A percentile compares a stretch with the other conserved stretches of the same genome.
These are phyloP conservation scores for Grosmannia huntii DNA, from an alignment of 2,329 filamentous ascomycete genomes.

Conservation along the genomic window DNA sequence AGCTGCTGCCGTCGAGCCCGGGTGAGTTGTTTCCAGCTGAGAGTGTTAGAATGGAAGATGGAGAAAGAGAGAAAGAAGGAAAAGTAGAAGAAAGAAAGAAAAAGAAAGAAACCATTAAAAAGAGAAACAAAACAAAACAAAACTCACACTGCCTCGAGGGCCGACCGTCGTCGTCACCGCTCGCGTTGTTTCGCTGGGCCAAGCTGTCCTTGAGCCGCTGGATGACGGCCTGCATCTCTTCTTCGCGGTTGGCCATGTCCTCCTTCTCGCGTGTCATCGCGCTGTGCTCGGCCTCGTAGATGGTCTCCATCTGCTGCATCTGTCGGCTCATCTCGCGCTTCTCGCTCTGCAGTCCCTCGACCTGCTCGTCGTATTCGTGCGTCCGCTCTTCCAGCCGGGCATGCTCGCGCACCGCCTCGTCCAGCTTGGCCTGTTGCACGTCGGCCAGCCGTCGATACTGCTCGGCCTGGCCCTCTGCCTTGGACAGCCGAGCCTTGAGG, in stretches of 20 bases:
- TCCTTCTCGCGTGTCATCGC: slow-evolving; percentile 87
- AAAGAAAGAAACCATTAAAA: background rate
- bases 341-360: slow-evolving; percentile 70
- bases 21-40: slow-evolving; percentile 43
- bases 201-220: slow-evolving; percentile 84
- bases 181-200: slow-evolving; percentile 51
- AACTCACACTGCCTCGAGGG: slow-evolving; percentile 41
- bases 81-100: background rate
- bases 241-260: slow-evolving; percentile 68
- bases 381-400: slow-evolving; percentile 74
- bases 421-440: slow-evolving; percentile 71
- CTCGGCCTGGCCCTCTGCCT: slow-evolving; percentile 65
- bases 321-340: slow-evolving; percentile 74
- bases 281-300: slow-evolving; percentile 82
- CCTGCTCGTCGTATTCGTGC: slow-evolving; percentile 74
- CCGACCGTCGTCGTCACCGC: slow-evolving; percentile 41
- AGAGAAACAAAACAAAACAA: background rate
- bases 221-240: slow-evolving; percentile 82
- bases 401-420: slow-evolving; percentile 76
- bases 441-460: slow-evolving; percentile 75
- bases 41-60: background rate
- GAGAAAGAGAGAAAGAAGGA: background rate
- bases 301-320: slow-evolving; percentile 80
- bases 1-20: slow-evolving; percentile 53
- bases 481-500: slow-evolving; percentile 67